Evolutionary conservation across 1,139 yeast genomes (phyloP).

Genomic region (Spencermartinsiella ligniputridi): DNA sequence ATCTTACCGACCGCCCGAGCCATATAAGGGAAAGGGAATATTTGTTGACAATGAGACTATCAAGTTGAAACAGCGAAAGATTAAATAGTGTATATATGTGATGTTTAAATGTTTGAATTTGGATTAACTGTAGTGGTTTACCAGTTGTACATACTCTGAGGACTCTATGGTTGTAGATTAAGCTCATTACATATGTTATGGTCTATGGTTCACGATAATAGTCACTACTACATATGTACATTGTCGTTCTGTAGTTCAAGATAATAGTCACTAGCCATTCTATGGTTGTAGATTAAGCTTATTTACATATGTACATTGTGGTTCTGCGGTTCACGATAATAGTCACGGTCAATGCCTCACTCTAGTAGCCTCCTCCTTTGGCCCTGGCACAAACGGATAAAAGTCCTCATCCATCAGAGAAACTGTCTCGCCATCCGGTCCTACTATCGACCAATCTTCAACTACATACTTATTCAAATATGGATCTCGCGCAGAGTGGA

Average conservation of each 20-base stretch:
- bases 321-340: too few species aligned
- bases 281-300: too few species aligned
- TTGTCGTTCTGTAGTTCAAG: too few species aligned
- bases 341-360: neutral
- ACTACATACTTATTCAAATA: conserved; percentile 29
- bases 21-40: conserved; percentile 97
- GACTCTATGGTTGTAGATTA: too few species aligned
- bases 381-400: conserved; percentile 34
- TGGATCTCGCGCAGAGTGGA: conserved; percentile 32
- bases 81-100: conserved; percentile 55
- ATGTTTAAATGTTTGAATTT: too few species aligned
- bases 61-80: conserved; percentile 84
- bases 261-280: too few species aligned
- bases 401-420: conserved; percentile 34
- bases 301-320: too few species aligned
- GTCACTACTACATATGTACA: too few species aligned
- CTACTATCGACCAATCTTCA: conserved; percentile 35
- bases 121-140: too few species aligned
- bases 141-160: too few species aligned
- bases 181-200: too few species aligned
- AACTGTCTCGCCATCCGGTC: conserved; percentile 26
- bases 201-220: too few species aligned
- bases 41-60: conserved; percentile 89
- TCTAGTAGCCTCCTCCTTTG: conserved; percentile 29
- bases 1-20: conserved; percentile 90